Evolutionary conservation across 2,329 filamentous ascomycete genomes (phyloP), one percentile per base, ranked within the genome.

Genomic region (Exophiala alcalophila): DNA sequence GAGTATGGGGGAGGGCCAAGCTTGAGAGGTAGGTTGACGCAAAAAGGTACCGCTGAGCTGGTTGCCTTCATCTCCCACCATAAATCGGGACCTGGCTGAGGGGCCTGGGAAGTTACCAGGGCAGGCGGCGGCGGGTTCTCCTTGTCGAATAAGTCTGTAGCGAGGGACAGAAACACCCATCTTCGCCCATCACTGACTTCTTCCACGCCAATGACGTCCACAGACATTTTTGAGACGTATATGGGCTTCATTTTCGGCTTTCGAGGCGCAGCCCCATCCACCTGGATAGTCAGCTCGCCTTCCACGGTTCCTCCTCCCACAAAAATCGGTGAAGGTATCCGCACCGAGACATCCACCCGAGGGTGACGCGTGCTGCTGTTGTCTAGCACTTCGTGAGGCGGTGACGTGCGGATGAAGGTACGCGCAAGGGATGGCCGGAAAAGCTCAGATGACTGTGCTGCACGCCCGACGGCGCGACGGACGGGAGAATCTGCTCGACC

Each of bases 241-340:
- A 78, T 53, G 25, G 64, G 43, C 36, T 53, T 64, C 40, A 64
- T 61, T 50, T 66, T 65, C 15, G 42, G 44, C 27, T 51, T 57
- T 42, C 66, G 61, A 40, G 71, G 66, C 33, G 66, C 65, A 49
- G 71, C 69, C 40, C 52, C 51, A 39, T 75, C 70, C 24, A 76
- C 61, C 5, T 61, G 65, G 34, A 77, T 60, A 37, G 68, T 66
- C 9, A 73, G 62, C 40, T 66, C 64, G 14, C 74, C 74, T 60
- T 77, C 73, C 10, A 76, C 65, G 8, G 68, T 74, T 6, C 73
- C 71, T 19, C 74, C 74, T 12, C 74, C 74, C n/a, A 77, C 71
- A 45, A 74, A 77, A 6, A 77, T 57, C 4, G 73, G 66, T 12
- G 72, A 70, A 20, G 67, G 68, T 16, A 74, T 60, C 35, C 71